These are phyloP conservation scores for Lasiosphaeriaceae sp. DNA, from an alignment of 495 filamentous ascomycete species.

Conservation along the genomic window DNA sequence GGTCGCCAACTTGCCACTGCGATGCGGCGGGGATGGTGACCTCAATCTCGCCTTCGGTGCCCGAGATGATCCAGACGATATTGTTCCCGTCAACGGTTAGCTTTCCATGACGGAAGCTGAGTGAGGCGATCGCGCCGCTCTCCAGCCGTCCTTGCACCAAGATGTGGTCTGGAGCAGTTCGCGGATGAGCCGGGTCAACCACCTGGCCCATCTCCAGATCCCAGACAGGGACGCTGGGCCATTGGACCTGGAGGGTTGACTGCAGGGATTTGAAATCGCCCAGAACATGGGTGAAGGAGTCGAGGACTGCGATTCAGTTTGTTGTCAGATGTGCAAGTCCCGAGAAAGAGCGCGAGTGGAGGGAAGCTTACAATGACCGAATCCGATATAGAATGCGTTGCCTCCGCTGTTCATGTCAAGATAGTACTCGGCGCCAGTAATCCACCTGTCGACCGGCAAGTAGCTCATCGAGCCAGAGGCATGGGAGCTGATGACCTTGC, in stretches of 20 bases:
- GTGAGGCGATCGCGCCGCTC: conserved; percentile 31
- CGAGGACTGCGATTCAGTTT: conserved; percentile 20
- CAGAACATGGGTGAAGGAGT: conserved; percentile 31
- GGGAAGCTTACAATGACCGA: conserved; percentile 27
- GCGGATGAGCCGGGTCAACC: conserved; percentile 20
- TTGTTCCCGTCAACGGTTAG: conserved; percentile 25
- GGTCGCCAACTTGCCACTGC: conserved; percentile 3
- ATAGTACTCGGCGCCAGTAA: conserved; percentile 18
- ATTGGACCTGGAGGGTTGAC: conserved; percentile 32
- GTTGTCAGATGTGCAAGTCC: not conserved
- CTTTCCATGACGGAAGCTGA: conserved; percentile 31
- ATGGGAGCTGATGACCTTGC: conserved; percentile 21
- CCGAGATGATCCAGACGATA: conserved; percentile 43
- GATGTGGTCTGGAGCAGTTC: conserved; percentile 38
- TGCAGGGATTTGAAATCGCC: conserved; percentile 32
- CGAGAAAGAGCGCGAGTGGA: not conserved
- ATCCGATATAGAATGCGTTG: conserved; percentile 22
- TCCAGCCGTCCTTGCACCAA: conserved; percentile 40
- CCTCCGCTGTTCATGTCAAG: conserved; percentile 27
- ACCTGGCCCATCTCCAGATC: conserved; percentile 19
- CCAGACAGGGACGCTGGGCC: conserved; percentile 24
- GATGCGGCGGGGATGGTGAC: conserved; percentile 17
- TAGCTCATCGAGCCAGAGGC: conserved; percentile 4
- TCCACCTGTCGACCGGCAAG: conserved; percentile 14
- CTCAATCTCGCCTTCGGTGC: conserved; percentile 43